phyloP scores from a whole-genome alignment of 176 grass and related monocot species.

The Carex scoparia region DNA sequence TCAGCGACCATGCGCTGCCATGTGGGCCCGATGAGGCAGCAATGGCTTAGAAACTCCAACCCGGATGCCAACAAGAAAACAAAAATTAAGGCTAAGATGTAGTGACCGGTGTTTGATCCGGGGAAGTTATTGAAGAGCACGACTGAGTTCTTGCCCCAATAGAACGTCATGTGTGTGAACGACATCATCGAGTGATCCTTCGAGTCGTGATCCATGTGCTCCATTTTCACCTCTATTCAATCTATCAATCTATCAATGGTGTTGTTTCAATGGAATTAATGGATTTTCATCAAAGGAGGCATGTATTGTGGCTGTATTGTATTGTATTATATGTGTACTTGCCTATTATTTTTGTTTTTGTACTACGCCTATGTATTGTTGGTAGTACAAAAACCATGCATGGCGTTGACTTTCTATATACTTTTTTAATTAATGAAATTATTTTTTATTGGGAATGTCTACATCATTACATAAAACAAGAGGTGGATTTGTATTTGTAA shows the following conservation, averaged over 20 bases:
- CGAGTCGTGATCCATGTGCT: not conserved
- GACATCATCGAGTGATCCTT: constrained; percentile 4
- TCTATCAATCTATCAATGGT: not conserved
- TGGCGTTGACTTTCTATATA: not conserved
- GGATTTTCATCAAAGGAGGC: not conserved
- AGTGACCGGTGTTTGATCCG: constrained; percentile 57
- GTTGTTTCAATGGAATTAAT: not conserved
- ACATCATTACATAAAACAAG: too few relatives aligned
- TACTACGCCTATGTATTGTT: not conserved
- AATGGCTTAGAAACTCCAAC: constrained; percentile 46
- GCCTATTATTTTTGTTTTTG: not conserved
- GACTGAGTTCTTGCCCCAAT: constrained; percentile 74
- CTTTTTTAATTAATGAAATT: not conserved
- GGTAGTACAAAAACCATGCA: not conserved
- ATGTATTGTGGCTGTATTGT: not conserved
- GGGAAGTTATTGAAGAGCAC: constrained; percentile 76
- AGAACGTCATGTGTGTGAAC: constrained; percentile 90
- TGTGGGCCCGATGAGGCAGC: not conserved
- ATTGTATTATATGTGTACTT: constrained; percentile 1
- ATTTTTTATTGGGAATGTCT: too few relatives aligned
- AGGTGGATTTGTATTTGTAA: too few relatives aligned
- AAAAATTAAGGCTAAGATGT: constrained; percentile 52
- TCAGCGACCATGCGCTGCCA: not conserved
- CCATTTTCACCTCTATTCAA: not conserved
- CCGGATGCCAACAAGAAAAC: constrained; percentile 42